phyloP scores from a whole-genome alignment of 495 filamentous ascomycete species.

The Acidomyces sp. region DNA sequence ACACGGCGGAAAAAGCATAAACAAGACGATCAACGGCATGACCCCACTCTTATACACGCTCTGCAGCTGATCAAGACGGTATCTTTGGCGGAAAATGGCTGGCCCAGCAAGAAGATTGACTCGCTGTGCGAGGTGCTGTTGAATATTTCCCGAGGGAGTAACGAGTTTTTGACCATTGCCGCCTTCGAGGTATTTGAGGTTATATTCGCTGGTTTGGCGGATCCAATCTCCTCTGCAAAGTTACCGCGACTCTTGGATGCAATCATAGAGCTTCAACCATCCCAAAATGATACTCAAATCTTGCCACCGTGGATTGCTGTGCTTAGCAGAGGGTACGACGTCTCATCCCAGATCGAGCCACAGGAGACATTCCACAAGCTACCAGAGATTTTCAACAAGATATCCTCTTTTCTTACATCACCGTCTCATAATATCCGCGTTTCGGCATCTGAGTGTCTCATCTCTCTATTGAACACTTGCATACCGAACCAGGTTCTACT shows the following conservation, averaged over 20 bases:
- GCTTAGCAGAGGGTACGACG: slow-evolving; percentile 83
- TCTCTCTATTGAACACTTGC: slow-evolving; percentile 81
- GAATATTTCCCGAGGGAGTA: slow-evolving; percentile 71
- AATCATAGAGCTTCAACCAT: slow-evolving; percentile 78
- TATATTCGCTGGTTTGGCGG: slow-evolving; percentile 80
- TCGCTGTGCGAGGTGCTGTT: slow-evolving; percentile 76
- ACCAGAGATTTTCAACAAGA: slow-evolving; percentile 62
- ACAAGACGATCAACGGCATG: slow-evolving; percentile 43
- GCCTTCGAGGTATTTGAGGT: slow-evolving; percentile 95
- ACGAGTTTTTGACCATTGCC: slow-evolving; percentile 87
- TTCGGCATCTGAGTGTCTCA: slow-evolving; percentile 85
- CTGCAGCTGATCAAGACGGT: slow-evolving; percentile 83
- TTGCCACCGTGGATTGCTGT: slow-evolving; percentile 95
- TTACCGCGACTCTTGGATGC: slow-evolving; percentile 74
- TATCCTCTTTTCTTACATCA: slow-evolving; percentile 69
- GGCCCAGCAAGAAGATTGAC: slow-evolving; percentile 96
- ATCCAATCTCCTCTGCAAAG: slow-evolving; percentile 74
- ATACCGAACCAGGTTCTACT: slow-evolving; percentile 66
- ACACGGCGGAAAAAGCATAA: slow-evolving; percentile 53
- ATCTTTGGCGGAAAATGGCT: slow-evolving; percentile 73
- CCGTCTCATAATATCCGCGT: slow-evolving; percentile 81
- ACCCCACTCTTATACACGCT: slow-evolving; percentile 77
- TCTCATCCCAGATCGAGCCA: slow-evolving; percentile 70
- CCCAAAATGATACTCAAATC: slow-evolving; percentile 79
- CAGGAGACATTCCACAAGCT: slow-evolving; percentile 82